Evolutionary conservation across 2,329 filamentous ascomycete species (phyloP).

Genomic region (Fusarium sp.): DNA sequence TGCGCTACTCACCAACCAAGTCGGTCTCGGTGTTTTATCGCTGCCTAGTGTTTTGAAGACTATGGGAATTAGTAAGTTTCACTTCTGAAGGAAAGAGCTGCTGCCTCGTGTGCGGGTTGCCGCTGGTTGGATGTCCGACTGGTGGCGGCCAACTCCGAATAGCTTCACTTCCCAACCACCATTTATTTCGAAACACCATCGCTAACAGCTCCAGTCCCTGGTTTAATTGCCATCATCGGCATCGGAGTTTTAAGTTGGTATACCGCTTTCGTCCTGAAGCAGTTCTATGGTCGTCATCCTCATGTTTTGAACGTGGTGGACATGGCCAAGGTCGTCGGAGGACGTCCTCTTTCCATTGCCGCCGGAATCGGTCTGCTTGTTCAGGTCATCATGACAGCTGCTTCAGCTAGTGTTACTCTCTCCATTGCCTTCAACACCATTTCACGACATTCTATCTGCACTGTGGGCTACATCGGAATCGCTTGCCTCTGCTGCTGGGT

Average conservation of each 20-base stretch:
- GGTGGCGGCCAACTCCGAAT: no score
- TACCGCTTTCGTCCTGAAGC: constrained; percentile 63
- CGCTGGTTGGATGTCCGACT: no score
- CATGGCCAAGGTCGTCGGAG: constrained; percentile 67
- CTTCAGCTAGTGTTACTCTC: constrained; percentile 73
- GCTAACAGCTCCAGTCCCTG: constrained; percentile 58
- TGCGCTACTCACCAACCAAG: constrained; percentile 51
- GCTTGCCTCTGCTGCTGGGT: constrained; percentile 70
- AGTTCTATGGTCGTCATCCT: constrained; percentile 75
- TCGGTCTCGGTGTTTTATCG: constrained; percentile 66
- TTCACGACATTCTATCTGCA: constrained; percentile 70
- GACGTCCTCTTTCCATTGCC: constrained; percentile 43
- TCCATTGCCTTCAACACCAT: constrained; percentile 78
- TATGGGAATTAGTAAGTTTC: constrained; percentile 64
- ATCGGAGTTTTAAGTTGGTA: constrained; percentile 57
- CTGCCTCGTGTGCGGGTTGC: no score
- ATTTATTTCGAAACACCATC: neutral
- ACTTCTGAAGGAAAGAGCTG: no score
- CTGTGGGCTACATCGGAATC: constrained; percentile 72
- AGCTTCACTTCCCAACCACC: neutral
- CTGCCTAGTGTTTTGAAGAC: constrained; percentile 77
- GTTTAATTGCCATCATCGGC: constrained; percentile 68
- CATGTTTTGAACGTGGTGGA: constrained; percentile 78
- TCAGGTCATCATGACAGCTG: constrained; percentile 78
- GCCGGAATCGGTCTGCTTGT: constrained; percentile 71